Base-by-base conservation (phyloP, 164 flowering plant species). In the Magnolia officinalis region DNA sequence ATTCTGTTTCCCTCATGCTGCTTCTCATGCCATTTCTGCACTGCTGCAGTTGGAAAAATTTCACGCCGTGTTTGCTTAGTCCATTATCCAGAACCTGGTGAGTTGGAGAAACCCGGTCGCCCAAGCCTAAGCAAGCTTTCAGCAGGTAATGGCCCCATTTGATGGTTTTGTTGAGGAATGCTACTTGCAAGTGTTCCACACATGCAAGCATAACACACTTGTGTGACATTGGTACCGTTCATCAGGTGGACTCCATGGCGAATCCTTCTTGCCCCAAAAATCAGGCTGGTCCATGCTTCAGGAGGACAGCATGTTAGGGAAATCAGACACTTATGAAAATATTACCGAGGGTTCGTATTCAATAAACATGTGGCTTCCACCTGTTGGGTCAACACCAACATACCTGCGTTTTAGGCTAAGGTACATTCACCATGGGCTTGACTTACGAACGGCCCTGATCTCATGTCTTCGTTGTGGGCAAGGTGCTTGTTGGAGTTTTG, bases 1-100 rank as follows among this genome's bases (percentile, higher is more conserved):
- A 55, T 55, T 55, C 13, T 55, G 13, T 55, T 11, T 55, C 18
- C 61, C 61, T 55, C 16, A 55, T 55, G 18, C 61, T 11, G 61
- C 13, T 11, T 16, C 61, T 55, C 18, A 55, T 55, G 13, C 2
- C 13, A 11, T 16, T 55, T 55, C 18, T 11, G 14, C 14, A 52
- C 14, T 52, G 21, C 61, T 80, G 67, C 90, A 91, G 97, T 83
- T 78, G 97, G 97, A 29, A 90, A 90, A 84, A 91, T 93, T 77
- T 88, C 97, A 63, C 84, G 94, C 61, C 85, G 90, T 59, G 90
- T 91, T 76, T 87, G 90, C 23, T 78, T 91, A 49, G 86, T 89
- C 61, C 91, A 82, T 80, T 90, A 87, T 79, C 91, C 92, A 18
- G 90, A 86, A 24, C 89, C 93, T 24, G 63, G 80, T 23, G 90